Percentiles rank a stretch among this genome's conserved stretches.
phyloP scores from a whole-genome alignment of 2,329 filamentous ascomycete genomes.

The Aspergillus vadensis region DNA sequence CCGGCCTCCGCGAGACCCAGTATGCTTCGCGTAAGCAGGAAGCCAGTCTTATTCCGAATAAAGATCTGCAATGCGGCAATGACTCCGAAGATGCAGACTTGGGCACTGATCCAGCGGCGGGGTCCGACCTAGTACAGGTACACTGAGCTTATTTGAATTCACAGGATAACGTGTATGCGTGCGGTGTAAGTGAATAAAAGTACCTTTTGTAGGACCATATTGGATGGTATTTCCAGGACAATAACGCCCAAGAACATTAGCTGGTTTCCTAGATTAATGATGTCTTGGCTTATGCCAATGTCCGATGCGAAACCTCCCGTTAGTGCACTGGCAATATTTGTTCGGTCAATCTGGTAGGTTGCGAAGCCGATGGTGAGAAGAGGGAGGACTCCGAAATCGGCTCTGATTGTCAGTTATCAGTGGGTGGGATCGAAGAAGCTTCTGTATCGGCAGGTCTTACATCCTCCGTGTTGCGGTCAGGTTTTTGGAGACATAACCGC shows the following conservation, averaged over 20 bases:
- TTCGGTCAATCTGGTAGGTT: slow-evolving; percentile 56
- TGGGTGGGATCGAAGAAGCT: background rate
- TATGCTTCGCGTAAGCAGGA: slow-evolving; percentile 48
- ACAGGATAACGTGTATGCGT: too few species aligned
- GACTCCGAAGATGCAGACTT: slow-evolving; percentile 53
- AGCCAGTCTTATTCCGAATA: slow-evolving; percentile 47
- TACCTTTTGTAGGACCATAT: slow-evolving; percentile 39
- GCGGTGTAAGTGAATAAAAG: background rate
- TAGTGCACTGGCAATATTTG: slow-evolving; percentile 55
- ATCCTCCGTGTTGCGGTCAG: background rate
- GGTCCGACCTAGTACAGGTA: slow-evolving; percentile 41
- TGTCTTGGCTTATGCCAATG: slow-evolving; percentile 49
- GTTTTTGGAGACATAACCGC: background rate
- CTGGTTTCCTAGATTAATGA: slow-evolving; percentile 57
- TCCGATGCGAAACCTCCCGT: slow-evolving; percentile 52
- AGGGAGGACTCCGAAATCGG: slow-evolving; percentile 52
- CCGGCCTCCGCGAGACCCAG: slow-evolving; percentile 55
- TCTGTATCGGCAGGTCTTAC: background rate
- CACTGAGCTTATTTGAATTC: slow-evolving; percentile 6
- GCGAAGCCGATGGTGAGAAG: slow-evolving; percentile 54
- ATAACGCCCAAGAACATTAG: slow-evolving; percentile 57
- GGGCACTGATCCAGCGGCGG: slow-evolving; percentile 52
- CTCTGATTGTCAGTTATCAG: slow-evolving; percentile 30
- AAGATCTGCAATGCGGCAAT: slow-evolving; percentile 51
- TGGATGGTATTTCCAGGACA: slow-evolving; percentile 55